Percentiles rank a stretch among this genome's conserved stretches.
Conservation (phyloP, 805 yeast genomes). For the Schwanniomyces sp. region DNA sequence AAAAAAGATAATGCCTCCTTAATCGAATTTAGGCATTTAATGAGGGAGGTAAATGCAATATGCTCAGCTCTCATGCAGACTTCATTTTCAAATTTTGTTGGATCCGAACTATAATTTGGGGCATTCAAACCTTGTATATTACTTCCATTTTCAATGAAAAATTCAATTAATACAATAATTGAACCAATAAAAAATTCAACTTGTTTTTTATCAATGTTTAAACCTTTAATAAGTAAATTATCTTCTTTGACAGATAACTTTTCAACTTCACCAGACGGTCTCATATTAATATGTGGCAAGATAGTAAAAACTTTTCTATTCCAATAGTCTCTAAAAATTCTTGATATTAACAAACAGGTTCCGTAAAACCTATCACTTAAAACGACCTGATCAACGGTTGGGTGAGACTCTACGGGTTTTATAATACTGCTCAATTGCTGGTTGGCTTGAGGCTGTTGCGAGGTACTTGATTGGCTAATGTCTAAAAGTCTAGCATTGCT, state of each 20-base stretch:
- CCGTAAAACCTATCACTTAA: constrained; percentile 93
- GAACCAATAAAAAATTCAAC: constrained; percentile 73
- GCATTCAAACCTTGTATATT: constrained; percentile 60
- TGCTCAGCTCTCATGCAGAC: constrained; percentile 87
- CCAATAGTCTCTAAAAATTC: constrained; percentile 84
- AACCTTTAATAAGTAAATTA: constrained; percentile 43
- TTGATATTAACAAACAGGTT: constrained; percentile 70
- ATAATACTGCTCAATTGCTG: constrained; percentile 13
- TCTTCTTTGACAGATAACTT: constrained; percentile 41
- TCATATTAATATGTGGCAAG: constrained; percentile 40
- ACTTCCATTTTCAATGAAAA: constrained; percentile 64
- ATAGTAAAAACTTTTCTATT: constrained; percentile 60
- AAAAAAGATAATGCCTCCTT: constrained; percentile 91
- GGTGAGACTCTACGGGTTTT: constrained; percentile 28
- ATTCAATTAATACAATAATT: constrained; percentile 64
- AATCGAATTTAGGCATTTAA: constrained; percentile 71
- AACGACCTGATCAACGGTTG: constrained; percentile 68
- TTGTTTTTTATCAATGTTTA: constrained; percentile 48
- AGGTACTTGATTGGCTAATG: not conserved
- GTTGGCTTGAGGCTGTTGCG: constrained; percentile 2
- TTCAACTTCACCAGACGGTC: constrained; percentile 36
- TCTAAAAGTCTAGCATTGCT: constrained; percentile 46
- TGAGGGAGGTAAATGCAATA: constrained; percentile 76
- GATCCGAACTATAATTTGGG: constrained; percentile 53
- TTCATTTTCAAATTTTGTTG: constrained; percentile 53